Percentiles rank a stretch among this genome's conserved stretches.
Conservation (phyloP, 2,329 filamentous ascomycete genomes). For the Calcarisporium arbuscula region DNA sequence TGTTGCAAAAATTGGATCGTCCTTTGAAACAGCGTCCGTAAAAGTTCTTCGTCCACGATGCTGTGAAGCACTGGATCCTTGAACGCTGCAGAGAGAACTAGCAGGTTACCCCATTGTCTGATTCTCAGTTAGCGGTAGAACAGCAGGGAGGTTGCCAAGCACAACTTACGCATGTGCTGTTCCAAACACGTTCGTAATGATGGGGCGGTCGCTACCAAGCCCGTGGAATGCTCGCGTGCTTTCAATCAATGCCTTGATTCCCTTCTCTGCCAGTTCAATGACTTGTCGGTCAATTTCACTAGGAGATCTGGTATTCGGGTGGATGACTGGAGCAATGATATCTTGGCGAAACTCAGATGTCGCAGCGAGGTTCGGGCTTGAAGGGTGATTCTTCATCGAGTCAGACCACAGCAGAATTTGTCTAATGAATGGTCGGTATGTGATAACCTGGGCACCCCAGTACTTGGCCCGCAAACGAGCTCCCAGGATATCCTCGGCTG, state of each 20-base stretch:
- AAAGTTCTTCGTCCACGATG: conserved; percentile 48
- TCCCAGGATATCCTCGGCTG: conserved; percentile 68
- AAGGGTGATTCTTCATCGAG: conserved; percentile 27
- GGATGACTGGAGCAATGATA: conserved; percentile 30
- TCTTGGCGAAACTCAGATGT: conserved; percentile 29
- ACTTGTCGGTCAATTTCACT: conserved; percentile 39
- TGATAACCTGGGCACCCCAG: conserved; percentile 86
- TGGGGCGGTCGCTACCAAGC: conserved; percentile 57
- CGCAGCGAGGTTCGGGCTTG: conserved; percentile 24
- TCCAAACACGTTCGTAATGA: conserved; percentile 94
- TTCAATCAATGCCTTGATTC: conserved; percentile 68
- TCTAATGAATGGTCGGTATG: conserved; percentile 69
- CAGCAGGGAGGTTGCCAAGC: too few relatives aligned
- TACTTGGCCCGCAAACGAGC: conserved; percentile 89
- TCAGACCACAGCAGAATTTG: conserved; percentile 47
- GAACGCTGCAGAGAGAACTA: conserved; percentile 81
- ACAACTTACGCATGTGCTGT: conserved; percentile 86
- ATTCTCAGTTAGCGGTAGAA: too few relatives aligned
- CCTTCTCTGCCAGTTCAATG: conserved; percentile 50
- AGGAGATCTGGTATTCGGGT: conserved; percentile 27
- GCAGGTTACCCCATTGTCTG: conserved; percentile 94
- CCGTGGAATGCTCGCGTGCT: conserved; percentile 79
- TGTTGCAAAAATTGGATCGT: conserved; percentile 73
- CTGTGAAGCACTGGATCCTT: conserved; percentile 55
- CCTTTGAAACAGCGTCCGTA: conserved; percentile 58